phyloP scores from a whole-genome alignment of 305 asterid genomes.

The Salvia sclarea region DNA sequence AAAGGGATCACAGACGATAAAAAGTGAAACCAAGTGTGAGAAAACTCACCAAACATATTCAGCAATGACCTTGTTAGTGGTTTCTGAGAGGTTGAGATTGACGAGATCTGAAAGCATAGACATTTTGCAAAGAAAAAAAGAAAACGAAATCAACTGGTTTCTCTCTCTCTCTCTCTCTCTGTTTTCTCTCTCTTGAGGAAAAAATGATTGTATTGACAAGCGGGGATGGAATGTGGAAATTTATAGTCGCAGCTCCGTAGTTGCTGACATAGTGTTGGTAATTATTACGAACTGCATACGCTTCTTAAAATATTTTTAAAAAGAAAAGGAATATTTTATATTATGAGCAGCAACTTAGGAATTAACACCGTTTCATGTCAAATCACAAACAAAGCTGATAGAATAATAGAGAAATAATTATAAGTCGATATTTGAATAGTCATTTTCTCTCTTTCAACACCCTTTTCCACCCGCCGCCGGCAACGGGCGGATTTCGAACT shows the following conservation, averaged over 20 bases:
- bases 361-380: background rate
- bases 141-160: slow-evolving; percentile 7
- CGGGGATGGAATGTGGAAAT: background rate
- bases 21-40: background rate
- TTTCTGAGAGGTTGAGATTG: slow-evolving; percentile 47
- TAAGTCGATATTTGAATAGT: background rate
- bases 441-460: background rate
- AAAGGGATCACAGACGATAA: background rate
- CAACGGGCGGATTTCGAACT: slow-evolving; percentile 5
- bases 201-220: background rate
- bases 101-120: slow-evolving; percentile 52
- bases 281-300: background rate
- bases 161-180: slow-evolving; percentile 10
- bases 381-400: background rate
- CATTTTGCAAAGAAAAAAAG: slow-evolving; percentile 29
- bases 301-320: background rate
- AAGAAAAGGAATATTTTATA: background rate
- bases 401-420: background rate
- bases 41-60: slow-evolving; percentile 56
- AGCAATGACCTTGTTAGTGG: slow-evolving; percentile 49
- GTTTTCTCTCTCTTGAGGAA: slow-evolving; percentile 28
- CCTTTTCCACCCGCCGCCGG: slow-evolving; percentile 18
- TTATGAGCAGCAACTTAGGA: background rate
- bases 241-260: slow-evolving; percentile 17
- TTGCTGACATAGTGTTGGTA: slow-evolving; percentile 6